phyloP scores from a whole-genome alignment of 2,329 filamentous ascomycete species.

The Apiospora rasikravindrae region DNA sequence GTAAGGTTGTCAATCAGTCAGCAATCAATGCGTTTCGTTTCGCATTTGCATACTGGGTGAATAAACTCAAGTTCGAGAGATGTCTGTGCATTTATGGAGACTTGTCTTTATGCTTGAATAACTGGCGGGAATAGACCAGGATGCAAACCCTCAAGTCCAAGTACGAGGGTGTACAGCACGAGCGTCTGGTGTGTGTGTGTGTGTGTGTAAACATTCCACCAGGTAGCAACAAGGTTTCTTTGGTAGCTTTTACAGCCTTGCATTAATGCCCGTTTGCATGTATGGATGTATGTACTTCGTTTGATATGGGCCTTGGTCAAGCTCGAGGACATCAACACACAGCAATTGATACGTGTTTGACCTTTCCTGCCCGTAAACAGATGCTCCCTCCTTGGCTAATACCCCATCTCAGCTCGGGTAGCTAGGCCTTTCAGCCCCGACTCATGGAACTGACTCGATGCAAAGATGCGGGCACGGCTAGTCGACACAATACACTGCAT shows the following conservation, averaged over 20 bases:
- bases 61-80: not conserved
- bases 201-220: not conserved
- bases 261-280: slow-evolving; percentile 6
- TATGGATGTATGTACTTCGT: not conserved
- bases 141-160: not conserved
- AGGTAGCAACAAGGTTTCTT: not conserved
- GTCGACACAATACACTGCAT: not conserved
- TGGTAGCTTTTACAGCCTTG: not conserved
- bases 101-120: slow-evolving; percentile 1
- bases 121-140: not conserved
- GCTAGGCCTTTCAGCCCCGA: not conserved
- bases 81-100: not conserved
- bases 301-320: not conserved
- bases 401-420: not conserved
- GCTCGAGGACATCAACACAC: not conserved
- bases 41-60: not conserved
- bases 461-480: not conserved
- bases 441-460: not conserved
- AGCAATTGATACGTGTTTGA: not conserved
- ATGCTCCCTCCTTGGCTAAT: not conserved
- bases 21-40: slow-evolving; percentile 1
- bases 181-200: not conserved
- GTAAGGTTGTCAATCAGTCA: not conserved
- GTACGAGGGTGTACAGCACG: not conserved
- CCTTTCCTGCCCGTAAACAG: not conserved